A percentile compares a stretch with the other conserved stretches of the same genome.
phyloP scores from a whole-genome alignment of 2,329 filamentous ascomycete species.

The Trichoderma asperellum region DNA sequence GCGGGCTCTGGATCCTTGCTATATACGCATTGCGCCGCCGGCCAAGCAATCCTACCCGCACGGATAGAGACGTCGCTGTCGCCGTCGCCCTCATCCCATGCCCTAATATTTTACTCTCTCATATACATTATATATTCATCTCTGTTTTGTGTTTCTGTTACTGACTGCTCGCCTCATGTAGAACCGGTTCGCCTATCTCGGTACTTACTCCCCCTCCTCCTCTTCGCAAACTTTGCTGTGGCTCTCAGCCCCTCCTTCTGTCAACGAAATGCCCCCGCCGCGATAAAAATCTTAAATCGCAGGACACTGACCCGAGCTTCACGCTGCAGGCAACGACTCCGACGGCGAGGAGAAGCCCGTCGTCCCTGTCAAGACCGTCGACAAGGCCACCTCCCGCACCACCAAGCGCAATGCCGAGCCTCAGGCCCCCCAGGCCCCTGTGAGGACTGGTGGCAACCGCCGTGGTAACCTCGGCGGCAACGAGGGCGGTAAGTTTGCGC shows the following conservation, averaged over 20 bases:
- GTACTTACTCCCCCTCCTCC: constrained; percentile 59
- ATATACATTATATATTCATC: background rate
- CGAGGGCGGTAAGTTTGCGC: constrained; percentile 74
- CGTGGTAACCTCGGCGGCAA: constrained; percentile 69
- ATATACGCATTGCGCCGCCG: background rate
- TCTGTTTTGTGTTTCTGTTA: constrained; percentile 1
- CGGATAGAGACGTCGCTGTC: background rate
- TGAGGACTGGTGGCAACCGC: constrained; percentile 49
- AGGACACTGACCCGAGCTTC: constrained; percentile 24
- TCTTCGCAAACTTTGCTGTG: constrained; percentile 29
- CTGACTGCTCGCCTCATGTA: constrained; percentile 44
- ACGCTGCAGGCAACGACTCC: constrained; percentile 60
- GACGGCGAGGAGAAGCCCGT: constrained; percentile 70
- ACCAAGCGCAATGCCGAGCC: constrained; percentile 84
- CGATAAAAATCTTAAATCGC: constrained; percentile 27
- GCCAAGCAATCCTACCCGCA: background rate
- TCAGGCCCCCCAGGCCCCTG: constrained; percentile 68
- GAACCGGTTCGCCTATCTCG: constrained; percentile 99
- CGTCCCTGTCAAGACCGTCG: constrained; percentile 84
- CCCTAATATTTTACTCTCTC: constrained; percentile 1
- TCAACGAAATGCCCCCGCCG: constrained; percentile 28
- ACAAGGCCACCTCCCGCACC: constrained; percentile 76
- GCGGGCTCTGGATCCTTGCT: background rate
- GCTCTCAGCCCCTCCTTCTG: constrained; percentile 31
- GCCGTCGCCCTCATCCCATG: background rate